Percentiles rank a stretch among this genome's conserved stretches.
These are phyloP conservation scores for Aspergillus neotritici DNA, from an alignment of 2,329 filamentous ascomycete species.

Conservation along the genomic window DNA sequence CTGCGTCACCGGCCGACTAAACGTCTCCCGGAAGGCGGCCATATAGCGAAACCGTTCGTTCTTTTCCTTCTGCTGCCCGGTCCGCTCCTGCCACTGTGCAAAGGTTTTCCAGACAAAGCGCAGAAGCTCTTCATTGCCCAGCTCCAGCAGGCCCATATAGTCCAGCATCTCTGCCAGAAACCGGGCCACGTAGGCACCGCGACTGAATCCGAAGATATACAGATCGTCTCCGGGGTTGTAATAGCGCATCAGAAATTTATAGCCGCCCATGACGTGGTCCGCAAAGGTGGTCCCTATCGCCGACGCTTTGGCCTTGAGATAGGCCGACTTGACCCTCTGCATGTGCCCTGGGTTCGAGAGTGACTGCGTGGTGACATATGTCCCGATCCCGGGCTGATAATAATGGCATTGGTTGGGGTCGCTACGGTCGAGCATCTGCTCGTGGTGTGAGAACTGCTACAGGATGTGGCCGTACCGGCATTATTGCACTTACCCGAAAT, in stretches of 20 bases:
- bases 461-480: neutral
- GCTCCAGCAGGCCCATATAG: slow-evolving; percentile 56
- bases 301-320: slow-evolving; percentile 50
- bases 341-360: slow-evolving; percentile 12
- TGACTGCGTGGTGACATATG: slow-evolving; percentile 33
- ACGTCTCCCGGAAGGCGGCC: slow-evolving; percentile 71
- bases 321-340: slow-evolving; percentile 48
- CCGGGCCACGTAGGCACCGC: slow-evolving; percentile 50
- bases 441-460: neutral
- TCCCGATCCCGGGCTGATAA: slow-evolving; percentile 33
- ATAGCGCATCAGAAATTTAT: slow-evolving; percentile 52
- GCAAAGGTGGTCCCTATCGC: slow-evolving; percentile 62
- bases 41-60: slow-evolving; percentile 61
- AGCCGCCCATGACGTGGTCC: slow-evolving; percentile 49
- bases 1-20: slow-evolving; percentile 64
- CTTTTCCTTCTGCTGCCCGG: slow-evolving; percentile 11
- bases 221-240: slow-evolving; percentile 48
- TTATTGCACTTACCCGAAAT: slow-evolving; percentile 9
- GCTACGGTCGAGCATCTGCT: slow-evolving; percentile 33
- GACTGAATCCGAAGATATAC: slow-evolving; percentile 52
- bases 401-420: slow-evolving; percentile 32
- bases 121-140: slow-evolving; percentile 80
- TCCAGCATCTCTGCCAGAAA: slow-evolving; percentile 51
- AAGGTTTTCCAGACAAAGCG: slow-evolving; percentile 66
- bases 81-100: slow-evolving; percentile 33